Evolutionary conservation across 176 grass and related monocot species (phyloP), one percentile per base, ranked within the genome.

Genomic region (Stipa capillata): DNA sequence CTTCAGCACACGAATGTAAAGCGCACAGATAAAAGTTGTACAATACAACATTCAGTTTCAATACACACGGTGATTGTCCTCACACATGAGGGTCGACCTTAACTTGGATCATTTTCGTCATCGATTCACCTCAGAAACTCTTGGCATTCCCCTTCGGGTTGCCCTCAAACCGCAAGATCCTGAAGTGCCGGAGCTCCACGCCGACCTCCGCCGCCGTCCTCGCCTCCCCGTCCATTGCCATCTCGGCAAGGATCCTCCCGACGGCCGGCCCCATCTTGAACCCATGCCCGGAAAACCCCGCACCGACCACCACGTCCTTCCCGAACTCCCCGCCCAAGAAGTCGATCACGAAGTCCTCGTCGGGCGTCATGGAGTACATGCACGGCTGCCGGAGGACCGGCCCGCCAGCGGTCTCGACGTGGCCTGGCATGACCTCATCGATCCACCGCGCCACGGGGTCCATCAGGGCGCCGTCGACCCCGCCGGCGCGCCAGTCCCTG

Each of bases 321-420:
- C 91, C 91, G 49, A 97, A 88, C 79, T 84, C 84, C n/a, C 91
- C 91, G 25, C 91, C 89, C 3, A 97, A 39, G 82, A 88, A 97
- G 65, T 97, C 94, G 25, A 97, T 50, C n/a, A 97, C 58, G 45
- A 64, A 97, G 80, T 97, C 94, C 28, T 61, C 91, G 69, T 97
- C 94, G 11, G 91, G 94, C 1, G 89, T 92, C 87, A 94, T 88
- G 75, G 91, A 91, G 79, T 94, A 97, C 91, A 97, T 94, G 84
- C 94, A 97, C 14, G 82, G 25, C 82, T 94, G 94, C 33, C 57
- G 75, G 71, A 92, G 76, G 11, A 92, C 87, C 18, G 94, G 91
- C 40, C 85, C 87, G 25, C 71, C 77, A 14, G 51, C 47, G 18
- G 83, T 73, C 45, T 94, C 91, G 17, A 97, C 79, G 56, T 79